Percentiles rank a stretch among this genome's conserved stretches.
These are phyloP conservation scores for Hypoxylon perforatum DNA, from an alignment of 495 filamentous ascomycete genomes.

Conservation along the genomic window DNA sequence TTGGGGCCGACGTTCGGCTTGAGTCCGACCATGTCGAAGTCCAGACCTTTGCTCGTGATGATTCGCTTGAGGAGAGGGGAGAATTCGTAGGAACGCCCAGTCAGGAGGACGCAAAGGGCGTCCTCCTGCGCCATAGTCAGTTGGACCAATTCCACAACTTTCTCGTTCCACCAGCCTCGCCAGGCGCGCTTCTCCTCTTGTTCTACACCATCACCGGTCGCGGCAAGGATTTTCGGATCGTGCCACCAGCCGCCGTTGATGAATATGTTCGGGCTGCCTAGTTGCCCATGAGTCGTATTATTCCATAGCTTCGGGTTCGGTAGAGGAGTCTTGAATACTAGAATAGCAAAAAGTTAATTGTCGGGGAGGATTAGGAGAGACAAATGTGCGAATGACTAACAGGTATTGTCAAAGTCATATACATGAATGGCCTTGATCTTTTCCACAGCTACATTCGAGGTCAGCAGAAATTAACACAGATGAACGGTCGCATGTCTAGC, in stretches of 20 bases:
- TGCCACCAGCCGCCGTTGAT: slow-evolving; percentile 98
- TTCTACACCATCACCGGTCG: slow-evolving; percentile 86
- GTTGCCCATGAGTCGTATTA: slow-evolving; percentile 73
- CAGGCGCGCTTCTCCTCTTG: slow-evolving; percentile 85
- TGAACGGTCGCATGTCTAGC: slow-evolving; percentile 22
- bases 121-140: slow-evolving; percentile 90
- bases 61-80: slow-evolving; percentile 85
- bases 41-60: slow-evolving; percentile 76
- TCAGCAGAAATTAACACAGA: slow-evolving; percentile 19
- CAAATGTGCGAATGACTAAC: slow-evolving; percentile 60
- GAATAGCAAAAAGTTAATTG: slow-evolving; percentile 9
- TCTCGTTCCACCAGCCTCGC: slow-evolving; percentile 98
- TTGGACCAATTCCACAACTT: slow-evolving; percentile 83
- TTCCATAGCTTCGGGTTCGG: slow-evolving; percentile 93
- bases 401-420: slow-evolving; percentile 98
- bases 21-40: slow-evolving; percentile 89
- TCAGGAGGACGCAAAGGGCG: slow-evolving; percentile 86
- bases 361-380: neutral
- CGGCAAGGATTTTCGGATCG: slow-evolving; percentile 82
- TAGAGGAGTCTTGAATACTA: slow-evolving; percentile 90
- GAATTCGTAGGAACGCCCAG: slow-evolving; percentile 87
- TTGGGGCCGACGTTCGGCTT: slow-evolving; percentile 87
- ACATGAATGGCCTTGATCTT: slow-evolving; percentile 85
- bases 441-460: slow-evolving; percentile 59
- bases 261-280: slow-evolving; percentile 80